Conservation (phyloP, 176 grass and related monocot genomes). For the Raddia distichophylla region DNA sequence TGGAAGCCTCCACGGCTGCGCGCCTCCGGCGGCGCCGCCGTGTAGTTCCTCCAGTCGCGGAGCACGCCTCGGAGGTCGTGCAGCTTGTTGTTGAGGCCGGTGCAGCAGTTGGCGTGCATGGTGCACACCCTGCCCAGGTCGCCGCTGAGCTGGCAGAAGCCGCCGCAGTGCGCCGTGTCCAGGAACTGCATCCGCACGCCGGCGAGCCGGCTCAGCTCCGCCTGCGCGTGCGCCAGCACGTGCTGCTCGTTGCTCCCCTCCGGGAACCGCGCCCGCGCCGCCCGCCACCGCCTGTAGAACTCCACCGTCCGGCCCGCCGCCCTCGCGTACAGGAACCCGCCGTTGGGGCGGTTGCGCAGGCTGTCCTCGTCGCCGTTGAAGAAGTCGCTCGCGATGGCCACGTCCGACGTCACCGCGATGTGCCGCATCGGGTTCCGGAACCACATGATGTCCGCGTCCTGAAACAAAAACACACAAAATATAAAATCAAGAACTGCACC, state of each 20-base stretch:
- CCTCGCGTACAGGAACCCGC: conserved; percentile 68
- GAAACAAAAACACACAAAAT: not conserved
- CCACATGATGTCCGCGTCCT: conserved; percentile 92
- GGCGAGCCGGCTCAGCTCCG: conserved; percentile 1
- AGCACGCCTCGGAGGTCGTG: conserved; percentile 60
- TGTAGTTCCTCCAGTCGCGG: conserved; percentile 71
- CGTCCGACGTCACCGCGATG: conserved; percentile 71
- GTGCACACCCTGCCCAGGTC: conserved; percentile 75
- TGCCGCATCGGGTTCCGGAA: conserved; percentile 74
- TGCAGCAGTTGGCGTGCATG: conserved; percentile 87
- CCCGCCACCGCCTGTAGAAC: conserved; percentile 75
- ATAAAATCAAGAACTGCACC: no score
- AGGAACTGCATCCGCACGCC: conserved; percentile 72
- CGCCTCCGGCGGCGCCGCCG: conserved; percentile 31
- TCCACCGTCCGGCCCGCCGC: conserved; percentile 51
- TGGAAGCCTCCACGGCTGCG: conserved; percentile 32
- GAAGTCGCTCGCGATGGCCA: conserved; percentile 66
- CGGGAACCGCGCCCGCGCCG: conserved; percentile 46
- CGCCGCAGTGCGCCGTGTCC: conserved; percentile 70
- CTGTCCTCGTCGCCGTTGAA: conserved; percentile 64
- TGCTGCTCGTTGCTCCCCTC: conserved; percentile 63
- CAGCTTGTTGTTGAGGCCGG: conserved; percentile 65
- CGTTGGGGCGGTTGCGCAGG: conserved; percentile 64
- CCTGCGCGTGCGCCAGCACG: conserved; percentile 51
- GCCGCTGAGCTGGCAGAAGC: conserved; percentile 69